phyloP scores from a whole-genome alignment of 306 rosid species.

The Lathyrus aphaca region DNA sequence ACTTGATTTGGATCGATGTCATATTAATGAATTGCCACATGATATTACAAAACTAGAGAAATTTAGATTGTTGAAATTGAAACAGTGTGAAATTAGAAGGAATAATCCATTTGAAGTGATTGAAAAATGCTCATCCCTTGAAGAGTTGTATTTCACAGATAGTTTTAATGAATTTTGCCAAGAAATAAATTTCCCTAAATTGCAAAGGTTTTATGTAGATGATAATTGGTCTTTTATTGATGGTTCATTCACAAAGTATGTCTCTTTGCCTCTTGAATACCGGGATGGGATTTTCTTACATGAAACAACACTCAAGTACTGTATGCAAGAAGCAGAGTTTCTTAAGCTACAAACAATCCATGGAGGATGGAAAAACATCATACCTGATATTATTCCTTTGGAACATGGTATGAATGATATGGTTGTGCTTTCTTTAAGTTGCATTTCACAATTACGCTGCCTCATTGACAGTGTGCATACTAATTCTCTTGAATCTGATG shows the following conservation, averaged over 20 bases:
- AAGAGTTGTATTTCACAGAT: too few relatives aligned
- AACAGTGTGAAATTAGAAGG: too few relatives aligned
- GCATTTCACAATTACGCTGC: not conserved
- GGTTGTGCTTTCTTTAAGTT: fast-evolving
- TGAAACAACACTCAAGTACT: not conserved
- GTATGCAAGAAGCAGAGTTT: not conserved
- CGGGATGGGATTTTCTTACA: not conserved
- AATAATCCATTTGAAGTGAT: too few relatives aligned
- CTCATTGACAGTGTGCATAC: not conserved
- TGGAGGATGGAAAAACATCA: not conserved
- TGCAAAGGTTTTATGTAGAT: not conserved
- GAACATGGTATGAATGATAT: slow-evolving; percentile 2
- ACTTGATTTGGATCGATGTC: not conserved
- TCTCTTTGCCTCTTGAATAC: not conserved
- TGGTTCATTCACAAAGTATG: not conserved
- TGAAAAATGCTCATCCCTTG: too few relatives aligned
- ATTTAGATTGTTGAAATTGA: too few relatives aligned
- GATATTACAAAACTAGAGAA: too few relatives aligned
- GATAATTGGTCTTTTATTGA: not conserved
- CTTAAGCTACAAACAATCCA: fast-evolving
- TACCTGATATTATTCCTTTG: slow-evolving; percentile 14
- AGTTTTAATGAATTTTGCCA: too few relatives aligned
- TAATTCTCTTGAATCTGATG: not conserved
- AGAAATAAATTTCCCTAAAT: too few relatives aligned
- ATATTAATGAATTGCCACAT: not conserved